Conservation (phyloP, 2,329 filamentous ascomycete species). For the Aspergillus sp. region DNA sequence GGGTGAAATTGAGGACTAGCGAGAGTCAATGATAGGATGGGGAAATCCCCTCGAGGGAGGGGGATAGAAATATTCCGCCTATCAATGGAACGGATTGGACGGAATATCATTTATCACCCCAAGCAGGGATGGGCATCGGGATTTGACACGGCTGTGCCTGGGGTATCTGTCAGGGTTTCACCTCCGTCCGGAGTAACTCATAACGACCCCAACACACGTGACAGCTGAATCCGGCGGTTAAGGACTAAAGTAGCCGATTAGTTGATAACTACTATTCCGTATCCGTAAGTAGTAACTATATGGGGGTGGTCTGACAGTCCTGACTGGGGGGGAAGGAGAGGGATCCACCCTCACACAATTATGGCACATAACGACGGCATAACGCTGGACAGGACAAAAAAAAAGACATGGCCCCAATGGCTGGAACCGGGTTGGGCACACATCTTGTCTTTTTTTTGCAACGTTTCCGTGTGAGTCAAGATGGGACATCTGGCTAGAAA, state of each 20-base stretch:
- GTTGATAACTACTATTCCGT: no score
- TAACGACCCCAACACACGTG: not conserved
- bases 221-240: not conserved
- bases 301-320: not conserved
- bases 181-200: not conserved
- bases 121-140: not conserved
- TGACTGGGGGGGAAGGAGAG: no score
- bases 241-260: not conserved
- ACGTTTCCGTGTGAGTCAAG: not conserved
- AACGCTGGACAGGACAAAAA: not conserved
- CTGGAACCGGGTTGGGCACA: not conserved
- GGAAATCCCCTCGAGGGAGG: not conserved
- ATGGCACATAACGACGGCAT: not conserved
- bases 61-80: slow-evolving; percentile 1
- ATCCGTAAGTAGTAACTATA: not conserved
- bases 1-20: not conserved
- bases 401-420: not conserved
- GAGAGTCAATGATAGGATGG: not conserved
- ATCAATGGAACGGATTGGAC: not conserved
- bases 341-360: not conserved
- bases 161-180: not conserved
- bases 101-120: slow-evolving; percentile 1
- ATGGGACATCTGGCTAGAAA: not conserved
- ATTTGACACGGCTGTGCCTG: not conserved
- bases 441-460: not conserved